Conservation (phyloP, 768 basidiomycete species). For the Omphalotus guepiniiformis region DNA sequence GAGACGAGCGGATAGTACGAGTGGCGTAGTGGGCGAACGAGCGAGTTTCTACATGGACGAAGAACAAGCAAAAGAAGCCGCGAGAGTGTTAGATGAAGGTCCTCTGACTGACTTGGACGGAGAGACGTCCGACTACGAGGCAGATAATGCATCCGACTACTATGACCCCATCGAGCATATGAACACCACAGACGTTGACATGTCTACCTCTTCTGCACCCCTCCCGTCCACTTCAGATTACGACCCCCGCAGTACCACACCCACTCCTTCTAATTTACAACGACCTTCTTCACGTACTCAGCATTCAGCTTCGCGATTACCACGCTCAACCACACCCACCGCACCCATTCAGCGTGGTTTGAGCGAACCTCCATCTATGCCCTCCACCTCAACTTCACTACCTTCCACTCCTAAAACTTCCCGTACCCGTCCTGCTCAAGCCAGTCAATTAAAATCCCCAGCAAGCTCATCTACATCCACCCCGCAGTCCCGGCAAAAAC, state of each 20-base stretch:
- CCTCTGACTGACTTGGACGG: constrained; percentile 73
- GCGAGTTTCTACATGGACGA: constrained; percentile 72
- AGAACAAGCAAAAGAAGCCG: constrained; percentile 38
- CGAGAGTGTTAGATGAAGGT: constrained; percentile 67
- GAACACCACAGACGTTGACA: constrained; percentile 19
- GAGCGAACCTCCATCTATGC: constrained; percentile 34
- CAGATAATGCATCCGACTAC: constrained; percentile 26
- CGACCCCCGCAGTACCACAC: constrained; percentile 35
- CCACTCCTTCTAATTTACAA: constrained; percentile 30
- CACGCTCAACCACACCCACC: constrained; percentile 23
- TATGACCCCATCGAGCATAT: constrained; percentile 17
- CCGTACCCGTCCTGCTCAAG: too few species aligned
- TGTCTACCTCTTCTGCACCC: constrained; percentile 23
- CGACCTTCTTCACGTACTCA: constrained; percentile 26
- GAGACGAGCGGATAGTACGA: constrained; percentile 64
- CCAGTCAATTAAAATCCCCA: too few species aligned
- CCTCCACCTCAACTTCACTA: constrained; percentile 23
- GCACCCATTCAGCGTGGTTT: constrained; percentile 28
- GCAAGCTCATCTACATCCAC: too few species aligned
- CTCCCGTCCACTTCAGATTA: constrained; percentile 17
- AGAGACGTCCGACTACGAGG: constrained; percentile 44
- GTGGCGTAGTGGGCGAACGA: constrained; percentile 44
- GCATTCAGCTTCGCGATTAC: too few species aligned
- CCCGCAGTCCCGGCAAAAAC: too few species aligned
- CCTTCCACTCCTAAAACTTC: constrained; percentile 28